Evolutionary conservation across 352 stramenopile genomes (phyloP), one percentile per base, ranked within the genome.

Genomic region (Pythium utonaiense): DNA sequence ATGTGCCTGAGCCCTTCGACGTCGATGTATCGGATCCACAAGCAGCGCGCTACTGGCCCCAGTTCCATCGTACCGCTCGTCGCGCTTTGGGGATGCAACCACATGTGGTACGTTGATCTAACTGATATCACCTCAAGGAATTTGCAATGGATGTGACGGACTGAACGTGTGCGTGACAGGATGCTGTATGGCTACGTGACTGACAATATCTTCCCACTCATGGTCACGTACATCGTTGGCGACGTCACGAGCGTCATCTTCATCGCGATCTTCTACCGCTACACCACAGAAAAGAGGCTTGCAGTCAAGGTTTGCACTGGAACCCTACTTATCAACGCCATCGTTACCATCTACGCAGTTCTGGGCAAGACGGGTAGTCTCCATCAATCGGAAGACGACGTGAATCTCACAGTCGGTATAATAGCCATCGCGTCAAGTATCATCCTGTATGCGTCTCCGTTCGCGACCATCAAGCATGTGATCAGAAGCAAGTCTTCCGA

Each of bases 1-100:
- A 92, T 92, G 83, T 86, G 76, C 34, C 56, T 83, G 17, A 89
- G 83, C 56, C 83, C 83, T 24, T 71, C 68, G 21, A 73, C 70
- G 5, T 42, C 69, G 2, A 65, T 92, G 24, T 74, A 78, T 41
- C 68, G 64, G 19, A 86, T 90, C 49, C 73, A 87, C 61, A 81
- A 75, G 57, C 53, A 69, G n/a, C 67, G 60, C 25, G 47, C 69
- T 30, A 82, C 79, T 1, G 78, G 75, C 8, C 62, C 57, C 40
- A 59, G 60, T 7, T 79, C 80, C 13, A 54, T 89, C 27, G 60
- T 87, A 21, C 80, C 82, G 19, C 78, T 89, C 22, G 78, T 78
- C 12, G 76, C 80, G 40, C 75, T 91, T 27, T 91, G 79, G 78
- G 65, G 66, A 34, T 84, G 77, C 67, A 83, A 84, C 58, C 78